Conservation (phyloP, 345 rosid genomes). For the Eucalyptus marginata region DNA sequence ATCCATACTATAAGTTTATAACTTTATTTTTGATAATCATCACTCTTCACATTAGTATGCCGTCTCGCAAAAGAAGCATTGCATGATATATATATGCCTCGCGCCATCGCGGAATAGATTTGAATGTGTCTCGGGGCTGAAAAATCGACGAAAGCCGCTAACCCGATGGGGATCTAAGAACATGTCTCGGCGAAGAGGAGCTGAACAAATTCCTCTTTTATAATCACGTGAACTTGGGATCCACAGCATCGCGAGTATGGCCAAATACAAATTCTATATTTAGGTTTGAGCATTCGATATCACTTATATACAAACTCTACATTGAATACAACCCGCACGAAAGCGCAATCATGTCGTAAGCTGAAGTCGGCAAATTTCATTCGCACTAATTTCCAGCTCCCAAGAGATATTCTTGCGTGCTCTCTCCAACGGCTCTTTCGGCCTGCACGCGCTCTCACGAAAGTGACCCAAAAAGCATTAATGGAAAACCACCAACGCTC, state of each 20-base stretch:
- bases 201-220: neutral
- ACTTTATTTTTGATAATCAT: neutral
- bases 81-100: neutral
- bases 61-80: neutral
- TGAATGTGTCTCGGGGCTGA: neutral
- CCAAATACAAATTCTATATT: neutral
- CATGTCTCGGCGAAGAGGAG: neutral
- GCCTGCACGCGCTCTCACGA: neutral
- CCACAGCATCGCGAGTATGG: neutral
- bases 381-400: neutral
- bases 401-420: neutral
- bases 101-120: rapidly evolving
- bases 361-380: neutral
- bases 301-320: too few species aligned
- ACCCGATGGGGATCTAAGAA: neutral
- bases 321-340: neutral
- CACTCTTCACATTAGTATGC: neutral
- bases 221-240: neutral
- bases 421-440: neutral
- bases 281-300: neutral
- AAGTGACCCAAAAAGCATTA: neutral
- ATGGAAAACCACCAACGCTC: neutral
- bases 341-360: neutral
- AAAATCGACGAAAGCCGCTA: neutral
- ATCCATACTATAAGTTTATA: neutral